Evolutionary conservation across 768 basidiomycete genomes (phyloP).

Genomic region (Lentinula raphanica): DNA sequence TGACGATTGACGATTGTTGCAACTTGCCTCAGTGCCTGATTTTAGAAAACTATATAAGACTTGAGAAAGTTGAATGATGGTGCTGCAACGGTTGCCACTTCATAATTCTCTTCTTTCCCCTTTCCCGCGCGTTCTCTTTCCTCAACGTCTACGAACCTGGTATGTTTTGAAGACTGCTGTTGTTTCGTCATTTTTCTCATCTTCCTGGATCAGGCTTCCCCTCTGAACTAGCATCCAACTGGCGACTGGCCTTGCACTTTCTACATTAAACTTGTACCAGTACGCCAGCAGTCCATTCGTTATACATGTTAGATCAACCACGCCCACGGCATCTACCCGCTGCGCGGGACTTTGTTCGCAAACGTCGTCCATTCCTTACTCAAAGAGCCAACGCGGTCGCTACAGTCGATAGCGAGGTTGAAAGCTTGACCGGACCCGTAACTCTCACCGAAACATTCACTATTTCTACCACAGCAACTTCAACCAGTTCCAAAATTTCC

Average conservation of each 20-base stretch:
- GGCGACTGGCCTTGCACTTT: not conserved
- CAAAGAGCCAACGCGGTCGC: not conserved
- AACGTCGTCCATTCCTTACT: constrained; percentile 3
- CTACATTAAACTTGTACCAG: not conserved
- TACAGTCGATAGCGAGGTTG: not conserved
- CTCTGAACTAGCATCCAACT: not conserved
- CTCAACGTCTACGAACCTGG: not conserved
- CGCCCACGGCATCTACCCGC: constrained; percentile 3
- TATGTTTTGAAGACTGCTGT: not conserved
- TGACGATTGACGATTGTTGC: too few species aligned
- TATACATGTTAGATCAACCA: not conserved
- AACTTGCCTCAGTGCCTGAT: too few species aligned
- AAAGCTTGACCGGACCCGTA: not conserved
- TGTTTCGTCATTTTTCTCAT: not conserved
- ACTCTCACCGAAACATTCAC: not conserved
- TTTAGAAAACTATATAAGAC: too few species aligned
- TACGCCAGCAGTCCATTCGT: constrained; percentile 1
- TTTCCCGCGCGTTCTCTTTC: not conserved
- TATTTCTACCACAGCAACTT: not conserved
- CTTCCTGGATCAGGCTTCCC: not conserved
- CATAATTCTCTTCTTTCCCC: not conserved
- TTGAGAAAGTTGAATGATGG: not conserved
- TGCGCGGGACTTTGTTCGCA: constrained; percentile 1
- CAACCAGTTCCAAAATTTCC: not conserved
- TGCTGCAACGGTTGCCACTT: not conserved